A percentile compares a stretch with the other conserved stretches of the same genome.
phyloP scores from a whole-genome alignment of 2,329 filamentous ascomycete species.

The Pseudocercospora musae region DNA sequence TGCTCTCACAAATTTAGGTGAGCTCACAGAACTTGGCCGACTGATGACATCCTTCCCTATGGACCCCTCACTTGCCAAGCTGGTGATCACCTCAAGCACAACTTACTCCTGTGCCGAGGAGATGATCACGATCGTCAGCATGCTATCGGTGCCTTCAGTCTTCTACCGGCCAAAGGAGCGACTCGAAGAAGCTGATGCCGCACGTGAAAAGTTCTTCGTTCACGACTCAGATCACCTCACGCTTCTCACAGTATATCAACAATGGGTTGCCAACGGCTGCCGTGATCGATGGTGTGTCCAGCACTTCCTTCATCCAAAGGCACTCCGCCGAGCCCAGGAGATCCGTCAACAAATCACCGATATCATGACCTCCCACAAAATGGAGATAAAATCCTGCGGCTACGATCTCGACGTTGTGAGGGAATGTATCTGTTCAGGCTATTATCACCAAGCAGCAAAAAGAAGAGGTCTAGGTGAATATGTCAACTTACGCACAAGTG shows the following conservation, averaged over 20 bases:
- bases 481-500: slow-evolving; percentile 90
- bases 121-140: slow-evolving; percentile 96
- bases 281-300: slow-evolving; percentile 89
- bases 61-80: slow-evolving; percentile 92
- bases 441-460: slow-evolving; percentile 95
- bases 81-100: slow-evolving; percentile 78
- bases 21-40: slow-evolving; percentile 78
- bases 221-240: slow-evolving; percentile 96
- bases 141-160: slow-evolving; percentile 94
- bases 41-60: slow-evolving; percentile 98
- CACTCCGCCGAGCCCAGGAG: slow-evolving; percentile 84
- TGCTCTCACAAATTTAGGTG: slow-evolving; percentile 87
- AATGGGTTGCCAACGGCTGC: slow-evolving; percentile 89
- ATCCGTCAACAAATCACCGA: slow-evolving; percentile 90
- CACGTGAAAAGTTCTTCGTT: slow-evolving; percentile 96
- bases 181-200: slow-evolving; percentile 91
- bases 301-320: slow-evolving; percentile 95
- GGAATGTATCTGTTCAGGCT: slow-evolving; percentile 95
- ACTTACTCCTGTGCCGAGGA: slow-evolving; percentile 88
- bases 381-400: slow-evolving; percentile 81
- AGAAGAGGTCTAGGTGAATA: slow-evolving; percentile 97
- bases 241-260: slow-evolving; percentile 89
- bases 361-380: slow-evolving; percentile 91
- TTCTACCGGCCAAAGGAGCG: slow-evolving; percentile 97
- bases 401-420: slow-evolving; percentile 96